Evolutionary conservation across 768 basidiomycete genomes (phyloP).

Genomic region (Boletus subcaerulescens): DNA sequence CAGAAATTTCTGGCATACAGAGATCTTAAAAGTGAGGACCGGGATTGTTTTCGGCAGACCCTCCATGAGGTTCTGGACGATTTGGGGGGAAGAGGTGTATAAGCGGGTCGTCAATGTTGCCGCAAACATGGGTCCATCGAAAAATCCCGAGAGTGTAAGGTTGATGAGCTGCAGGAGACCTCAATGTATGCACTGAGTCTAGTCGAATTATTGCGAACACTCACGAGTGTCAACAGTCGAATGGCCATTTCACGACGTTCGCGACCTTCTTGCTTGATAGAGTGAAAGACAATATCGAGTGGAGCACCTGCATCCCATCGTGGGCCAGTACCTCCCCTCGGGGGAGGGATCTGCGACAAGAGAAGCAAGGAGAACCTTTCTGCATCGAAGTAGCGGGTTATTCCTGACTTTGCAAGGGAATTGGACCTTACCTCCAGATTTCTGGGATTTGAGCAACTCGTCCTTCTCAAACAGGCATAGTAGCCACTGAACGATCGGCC

Average conservation of each 20-base stretch:
- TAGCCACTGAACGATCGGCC: conserved; percentile 72
- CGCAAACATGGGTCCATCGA: conserved; percentile 38
- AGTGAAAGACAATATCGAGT: conserved; percentile 44
- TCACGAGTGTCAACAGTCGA: conserved; percentile 34
- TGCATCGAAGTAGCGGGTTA: conserved; percentile 18
- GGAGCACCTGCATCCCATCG: conserved; percentile 57
- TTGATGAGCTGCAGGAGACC: conserved; percentile 37
- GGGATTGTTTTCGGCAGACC: conserved; percentile 35
- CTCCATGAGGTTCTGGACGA: conserved; percentile 36
- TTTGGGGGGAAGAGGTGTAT: conserved; percentile 27
- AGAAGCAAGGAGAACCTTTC: conserved; percentile 51
- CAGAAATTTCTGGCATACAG: conserved; percentile 41
- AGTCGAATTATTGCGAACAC: conserved; percentile 2
- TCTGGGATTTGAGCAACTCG: conserved; percentile 38
- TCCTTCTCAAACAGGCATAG: conserved; percentile 68
- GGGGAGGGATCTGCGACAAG: conserved; percentile 55
- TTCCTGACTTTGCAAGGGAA: conserved; percentile 2
- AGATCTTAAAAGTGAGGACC: conserved; percentile 40
- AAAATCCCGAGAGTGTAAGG: conserved; percentile 34
- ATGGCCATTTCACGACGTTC: conserved; percentile 33
- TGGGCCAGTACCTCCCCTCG: conserved; percentile 43
- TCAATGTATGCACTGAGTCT: not conserved
- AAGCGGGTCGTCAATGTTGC: conserved; percentile 37
- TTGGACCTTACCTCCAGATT: conserved; percentile 25
- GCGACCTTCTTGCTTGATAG: conserved; percentile 32